A percentile compares a stretch with the other conserved stretches of the same genome.
Evolutionary conservation across 768 basidiomycete genomes (phyloP).

Genomic region (Amylocystis lapponica): DNA sequence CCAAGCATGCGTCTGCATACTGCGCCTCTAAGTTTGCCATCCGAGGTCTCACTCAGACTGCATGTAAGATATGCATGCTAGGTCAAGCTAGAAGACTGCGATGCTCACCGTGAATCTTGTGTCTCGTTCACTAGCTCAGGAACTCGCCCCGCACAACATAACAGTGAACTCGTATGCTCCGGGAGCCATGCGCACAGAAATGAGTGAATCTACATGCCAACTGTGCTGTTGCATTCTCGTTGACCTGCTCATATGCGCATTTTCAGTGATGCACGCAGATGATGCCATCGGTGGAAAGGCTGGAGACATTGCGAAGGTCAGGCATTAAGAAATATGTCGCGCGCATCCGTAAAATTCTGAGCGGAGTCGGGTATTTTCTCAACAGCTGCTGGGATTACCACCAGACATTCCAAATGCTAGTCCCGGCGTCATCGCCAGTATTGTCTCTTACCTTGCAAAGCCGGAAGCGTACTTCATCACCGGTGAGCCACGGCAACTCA

Average conservation of each 20-base stretch:
- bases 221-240: too few species aligned
- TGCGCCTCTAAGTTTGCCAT: constrained; percentile 22
- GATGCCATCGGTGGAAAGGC: too few species aligned
- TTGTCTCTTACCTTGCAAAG: constrained; percentile 18
- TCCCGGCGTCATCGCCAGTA: constrained; percentile 12
- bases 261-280: not conserved
- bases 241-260: too few species aligned
- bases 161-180: constrained; percentile 25
- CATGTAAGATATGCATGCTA: constrained; percentile 1
- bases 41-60: constrained; percentile 19
- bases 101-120: not conserved
- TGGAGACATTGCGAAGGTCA: too few species aligned
- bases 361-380: too few species aligned
- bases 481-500: constrained; percentile 3
- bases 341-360: too few species aligned
- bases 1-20: constrained; percentile 7
- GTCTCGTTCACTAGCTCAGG: constrained; percentile 11
- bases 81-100: constrained; percentile 4
- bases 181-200: constrained; percentile 15
- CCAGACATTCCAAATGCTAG: not conserved
- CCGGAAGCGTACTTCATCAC: constrained; percentile 17
- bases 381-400: constrained; percentile 2
- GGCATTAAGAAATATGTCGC: too few species aligned
- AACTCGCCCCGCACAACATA: constrained; percentile 17
- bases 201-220: too few species aligned